phyloP scores from a whole-genome alignment of 768 basidiomycete genomes.

The Hebeloma cylindrosporum region DNA sequence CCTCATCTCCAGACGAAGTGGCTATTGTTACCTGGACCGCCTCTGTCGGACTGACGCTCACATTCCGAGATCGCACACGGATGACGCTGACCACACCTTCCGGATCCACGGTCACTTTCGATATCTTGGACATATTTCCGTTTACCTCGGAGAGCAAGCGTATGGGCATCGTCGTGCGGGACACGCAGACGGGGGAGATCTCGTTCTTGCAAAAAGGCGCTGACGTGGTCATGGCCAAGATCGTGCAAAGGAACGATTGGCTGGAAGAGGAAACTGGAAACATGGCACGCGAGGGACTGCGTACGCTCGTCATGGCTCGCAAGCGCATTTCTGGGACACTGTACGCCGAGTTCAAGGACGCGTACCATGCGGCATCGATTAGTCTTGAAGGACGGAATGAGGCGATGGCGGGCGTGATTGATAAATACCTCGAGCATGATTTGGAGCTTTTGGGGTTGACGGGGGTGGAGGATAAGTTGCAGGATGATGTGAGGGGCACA shows the following conservation, averaged over 20 bases:
- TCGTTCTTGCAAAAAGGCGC: slow-evolving; percentile 96
- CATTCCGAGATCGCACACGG: slow-evolving; percentile 85
- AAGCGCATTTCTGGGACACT: slow-evolving; percentile 69
- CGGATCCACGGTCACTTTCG: slow-evolving; percentile 66
- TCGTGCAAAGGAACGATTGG: slow-evolving; percentile 98
- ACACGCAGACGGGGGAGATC: slow-evolving; percentile 71
- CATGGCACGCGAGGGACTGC: slow-evolving; percentile 95
- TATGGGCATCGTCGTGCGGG: slow-evolving; percentile 96
- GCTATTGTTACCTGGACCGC: slow-evolving; percentile 98
- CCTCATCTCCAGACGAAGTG: slow-evolving; percentile 98
- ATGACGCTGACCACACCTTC: slow-evolving; percentile 74
- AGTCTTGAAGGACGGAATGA: slow-evolving; percentile 78
- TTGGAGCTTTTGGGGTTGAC: slow-evolving; percentile 91
- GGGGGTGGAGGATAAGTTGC: slow-evolving; percentile 98
- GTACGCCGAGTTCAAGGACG: slow-evolving; percentile 71
- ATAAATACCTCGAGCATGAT: slow-evolving; percentile 80
- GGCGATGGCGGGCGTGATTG: slow-evolving; percentile 73
- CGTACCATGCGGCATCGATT: slow-evolving; percentile 78
- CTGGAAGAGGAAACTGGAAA: slow-evolving; percentile 97
- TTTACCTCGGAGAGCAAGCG: slow-evolving; percentile 99
- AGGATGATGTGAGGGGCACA: slow-evolving; percentile 94
- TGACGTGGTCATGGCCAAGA: slow-evolving; percentile 95
- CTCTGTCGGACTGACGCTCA: slow-evolving; percentile 88
- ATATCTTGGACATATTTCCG: slow-evolving; percentile 93
- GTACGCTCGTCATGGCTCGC: slow-evolving; percentile 90